Base-by-base conservation (phyloP, 2,329 filamentous ascomycete species). In the Calonectria pseudoreteaudii region DNA sequence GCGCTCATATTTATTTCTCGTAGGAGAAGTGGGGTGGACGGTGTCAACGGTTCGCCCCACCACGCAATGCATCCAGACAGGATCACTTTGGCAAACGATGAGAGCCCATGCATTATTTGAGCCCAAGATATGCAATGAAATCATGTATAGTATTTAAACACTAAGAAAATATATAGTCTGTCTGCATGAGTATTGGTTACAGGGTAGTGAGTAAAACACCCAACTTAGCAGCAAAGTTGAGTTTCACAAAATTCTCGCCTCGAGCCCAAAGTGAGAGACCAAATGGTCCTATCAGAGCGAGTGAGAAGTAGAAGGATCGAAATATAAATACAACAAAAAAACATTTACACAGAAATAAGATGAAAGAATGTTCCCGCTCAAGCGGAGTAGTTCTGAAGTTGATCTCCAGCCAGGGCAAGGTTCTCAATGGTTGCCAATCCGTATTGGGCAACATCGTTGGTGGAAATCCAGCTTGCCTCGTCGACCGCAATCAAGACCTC, bases 361-460 rank as follows among this genome's bases (percentile, higher is more conserved):
- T 38, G 20, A 34, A 34, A 53, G 10, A 23, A 50, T 34, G 23
- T 8, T 16, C 4, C 6, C 13, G 20, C 18, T 66, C 23, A 67
- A 28, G 49, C 38, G 10, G 56, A 16, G 16, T 65, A 72, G 30
- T 64, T 72, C 31, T 13, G 50, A n/a, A 80, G 71, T 3, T 75
- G 64, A 11, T 81, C 73, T 44, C 76, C 77, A 0, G 69, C 81
- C 41, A 86, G 78, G 3, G 88, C 88, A 76, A 92, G 75, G 68
- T 90, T 88, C 77, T 90, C 88, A 71, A 92, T 91, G 0, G 86
- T 89, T 1, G 89, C 88, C 65, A 92, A 75, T 0, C 90, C 90
- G 80, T 91, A 92, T 72, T 90, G 85, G 0, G 90, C 89, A 8
- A 87, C 85, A 52, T 88, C 88, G 76, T 92, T 92, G 0, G 90